Evolutionary conservation across 257 asterid species (phyloP), one percentile per base, ranked within the genome.

Genomic region (Scutellaria barbata): DNA sequence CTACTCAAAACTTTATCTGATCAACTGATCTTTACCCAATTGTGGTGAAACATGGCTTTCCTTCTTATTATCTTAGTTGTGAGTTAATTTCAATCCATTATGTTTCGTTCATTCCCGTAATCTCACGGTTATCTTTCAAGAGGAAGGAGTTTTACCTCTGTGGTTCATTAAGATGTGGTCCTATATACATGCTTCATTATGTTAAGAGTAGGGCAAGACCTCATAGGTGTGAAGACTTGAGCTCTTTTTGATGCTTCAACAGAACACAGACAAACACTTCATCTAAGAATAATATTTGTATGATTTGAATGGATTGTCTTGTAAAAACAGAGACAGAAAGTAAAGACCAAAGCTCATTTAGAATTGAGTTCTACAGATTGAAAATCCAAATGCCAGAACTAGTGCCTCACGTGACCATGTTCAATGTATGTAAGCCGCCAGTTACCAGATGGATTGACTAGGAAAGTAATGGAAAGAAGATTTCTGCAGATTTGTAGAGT

Each of bases 401-500:
- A 25, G 1, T 25, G 30, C 3, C 30, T 25, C 33, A 16, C 16
- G 33, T 2, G 66, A 2, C 20, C n/a, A n/a, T n/a, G 20, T 53
- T 17, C 8, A 37, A 40, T 22, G 42, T 8, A 56, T 16, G 13
- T 55, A 9, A 30, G 30, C 6, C 12, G 17, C 30, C 17, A 43
- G 18, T 11, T 63, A 12, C 40, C 47, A 42, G 53, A 63, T 63
- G 54, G 10, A 18, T 42, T 43, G 18, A 40, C 50, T 20, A 6
- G 22, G 66, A 69, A 20, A 42, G 12, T 58, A 40, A 18, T 48
- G 22, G 61, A 71, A 53, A 42, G 25, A 33, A 16, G 42, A 22
- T 17, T 14, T 43, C 8, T 63, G 55, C 17, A 20, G 48, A 60
- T 41, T 13, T 48, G 17, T 16, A 12, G 40, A 48, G 48, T 58